These are phyloP conservation scores for Wallacemonas collosoma DNA, from an alignment of 208 protist genomes.

Conservation along the genomic window DNA sequence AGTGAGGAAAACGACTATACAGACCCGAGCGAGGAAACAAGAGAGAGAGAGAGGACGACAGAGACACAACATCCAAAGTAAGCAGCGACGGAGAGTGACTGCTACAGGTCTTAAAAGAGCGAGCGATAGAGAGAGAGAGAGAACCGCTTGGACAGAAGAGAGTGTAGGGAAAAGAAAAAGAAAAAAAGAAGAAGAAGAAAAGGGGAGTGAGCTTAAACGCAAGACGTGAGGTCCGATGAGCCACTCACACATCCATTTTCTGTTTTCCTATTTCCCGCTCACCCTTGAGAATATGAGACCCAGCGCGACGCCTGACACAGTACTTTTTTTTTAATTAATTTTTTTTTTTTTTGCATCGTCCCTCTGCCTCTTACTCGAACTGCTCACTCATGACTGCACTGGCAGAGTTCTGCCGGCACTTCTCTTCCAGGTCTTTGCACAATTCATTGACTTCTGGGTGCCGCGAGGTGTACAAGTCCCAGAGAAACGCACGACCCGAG, in stretches of 20 bases:
- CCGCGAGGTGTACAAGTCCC: conserved; percentile 71
- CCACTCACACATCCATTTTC: not conserved
- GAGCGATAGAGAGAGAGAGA: conserved; percentile 4
- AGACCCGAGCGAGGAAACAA: no score
- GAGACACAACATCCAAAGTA: no score
- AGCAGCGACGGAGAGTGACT: no score
- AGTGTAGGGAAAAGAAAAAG: not conserved
- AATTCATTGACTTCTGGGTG: conserved; percentile 83
- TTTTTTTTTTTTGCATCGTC: not conserved
- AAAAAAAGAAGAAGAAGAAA: conserved; percentile 22
- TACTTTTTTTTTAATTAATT: no score
- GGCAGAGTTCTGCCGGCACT: conserved; percentile 32
- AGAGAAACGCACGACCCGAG: conserved; percentile 72
- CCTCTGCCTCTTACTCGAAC: not conserved
- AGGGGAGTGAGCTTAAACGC: not conserved
- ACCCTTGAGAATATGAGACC: no score
- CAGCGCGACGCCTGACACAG: no score
- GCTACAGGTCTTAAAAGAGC: not conserved
- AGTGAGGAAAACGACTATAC: not conserved
- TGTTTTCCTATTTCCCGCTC: conserved; percentile 5
- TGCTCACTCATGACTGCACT: not conserved
- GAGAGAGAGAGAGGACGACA: not conserved
- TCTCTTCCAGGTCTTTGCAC: conserved; percentile 48
- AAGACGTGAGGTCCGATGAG: no score
- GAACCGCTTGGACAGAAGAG: not conserved